Conservation (phyloP, 176 grass and related monocot species). For the Pontederia paniculata region DNA sequence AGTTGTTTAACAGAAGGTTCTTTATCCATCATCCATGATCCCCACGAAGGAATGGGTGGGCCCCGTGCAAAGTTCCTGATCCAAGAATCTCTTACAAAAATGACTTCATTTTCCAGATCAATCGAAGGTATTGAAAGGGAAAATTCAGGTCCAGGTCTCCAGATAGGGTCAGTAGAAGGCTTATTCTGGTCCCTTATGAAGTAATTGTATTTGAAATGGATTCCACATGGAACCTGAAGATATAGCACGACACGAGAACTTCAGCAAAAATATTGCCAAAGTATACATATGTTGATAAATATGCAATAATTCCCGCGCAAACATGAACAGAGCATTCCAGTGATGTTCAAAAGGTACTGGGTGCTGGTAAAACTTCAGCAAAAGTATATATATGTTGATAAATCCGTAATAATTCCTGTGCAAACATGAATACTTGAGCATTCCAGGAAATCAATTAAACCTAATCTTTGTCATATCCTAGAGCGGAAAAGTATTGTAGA, state of each 20-base stretch:
- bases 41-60: constrained; percentile 51
- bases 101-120: constrained; percentile 39
- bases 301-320: constrained; percentile 8
- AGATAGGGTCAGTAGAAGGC: constrained; percentile 44
- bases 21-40: constrained; percentile 64
- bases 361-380: too few relatives aligned
- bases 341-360: too few relatives aligned
- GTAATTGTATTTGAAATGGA: constrained; percentile 97
- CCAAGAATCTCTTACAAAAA: constrained; percentile 82
- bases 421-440: too few relatives aligned
- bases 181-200: constrained; percentile 49
- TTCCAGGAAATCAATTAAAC: too few relatives aligned
- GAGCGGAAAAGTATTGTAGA: too few relatives aligned
- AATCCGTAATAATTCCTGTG: too few relatives aligned
- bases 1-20: constrained; percentile 25
- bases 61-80: constrained; percentile 35
- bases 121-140: constrained; percentile 66
- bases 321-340: too few relatives aligned
- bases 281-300: background rate
- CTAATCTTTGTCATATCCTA: too few relatives aligned
- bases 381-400: too few relatives aligned
- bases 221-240: constrained; percentile 81
- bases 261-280: constrained; percentile 6
- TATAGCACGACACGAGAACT: constrained; percentile 5
- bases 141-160: constrained; percentile 72